Conservation (phyloP, 805 yeast genomes). For the Yamadazyma phyllophila region DNA sequence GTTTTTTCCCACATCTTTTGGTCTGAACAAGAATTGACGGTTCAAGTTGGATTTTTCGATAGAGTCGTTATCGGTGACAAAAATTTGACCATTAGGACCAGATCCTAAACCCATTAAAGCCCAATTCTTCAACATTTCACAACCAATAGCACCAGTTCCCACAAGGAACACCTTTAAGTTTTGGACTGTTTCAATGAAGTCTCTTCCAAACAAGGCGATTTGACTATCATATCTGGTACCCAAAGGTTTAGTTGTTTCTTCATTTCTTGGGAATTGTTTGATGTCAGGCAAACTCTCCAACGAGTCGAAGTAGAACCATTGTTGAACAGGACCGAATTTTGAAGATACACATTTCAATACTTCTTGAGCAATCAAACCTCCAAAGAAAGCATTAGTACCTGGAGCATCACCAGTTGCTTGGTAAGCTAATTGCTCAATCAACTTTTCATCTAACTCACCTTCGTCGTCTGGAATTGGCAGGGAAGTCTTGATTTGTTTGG, state of each 20-base stretch:
- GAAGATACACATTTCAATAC: slow-evolving; percentile 94
- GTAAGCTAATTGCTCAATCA: slow-evolving; percentile 70
- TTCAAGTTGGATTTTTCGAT: slow-evolving; percentile 95
- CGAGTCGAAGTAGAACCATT: slow-evolving; percentile 90
- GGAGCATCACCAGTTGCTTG: slow-evolving; percentile 93
- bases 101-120: slow-evolving; percentile 94
- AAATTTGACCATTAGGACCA: slow-evolving; percentile 82
- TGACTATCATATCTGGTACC: slow-evolving; percentile 90
- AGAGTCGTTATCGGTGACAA: slow-evolving; percentile 89
- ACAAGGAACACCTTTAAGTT: slow-evolving; percentile 85
- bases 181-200: slow-evolving; percentile 68
- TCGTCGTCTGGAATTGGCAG: slow-evolving; percentile 56
- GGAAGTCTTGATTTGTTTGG: slow-evolving; percentile 57
- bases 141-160: slow-evolving; percentile 98
- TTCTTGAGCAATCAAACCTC: slow-evolving; percentile 96
- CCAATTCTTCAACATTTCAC: slow-evolving; percentile 98
- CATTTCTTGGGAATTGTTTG: slow-evolving; percentile 58
- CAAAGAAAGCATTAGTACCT: slow-evolving; percentile 82
- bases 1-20: slow-evolving; percentile 88
- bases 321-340: slow-evolving; percentile 90
- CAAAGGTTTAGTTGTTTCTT: slow-evolving; percentile 69
- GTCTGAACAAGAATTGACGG: slow-evolving; percentile 93
- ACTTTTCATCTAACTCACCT: slow-evolving; percentile 53
- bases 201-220: slow-evolving; percentile 88
- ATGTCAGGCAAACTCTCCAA: slow-evolving; percentile 80